Conservation (phyloP, 2,329 filamentous ascomycete genomes). For the Dactylellina cionopaga region DNA sequence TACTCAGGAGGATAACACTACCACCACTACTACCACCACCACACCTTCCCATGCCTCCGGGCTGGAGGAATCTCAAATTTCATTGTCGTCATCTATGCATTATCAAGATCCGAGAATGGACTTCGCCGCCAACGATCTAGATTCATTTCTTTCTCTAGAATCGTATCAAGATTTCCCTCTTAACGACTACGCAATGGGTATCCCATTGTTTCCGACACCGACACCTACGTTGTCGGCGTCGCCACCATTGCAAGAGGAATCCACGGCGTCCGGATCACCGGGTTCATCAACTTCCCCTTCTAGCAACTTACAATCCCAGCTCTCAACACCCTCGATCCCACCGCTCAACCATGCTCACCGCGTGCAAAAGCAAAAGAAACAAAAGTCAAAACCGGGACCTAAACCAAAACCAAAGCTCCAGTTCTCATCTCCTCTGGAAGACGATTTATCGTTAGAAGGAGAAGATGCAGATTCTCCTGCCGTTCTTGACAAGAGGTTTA, state of each 20-base stretch:
- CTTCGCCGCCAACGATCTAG: slow-evolving; percentile 26
- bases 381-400: slow-evolving; percentile 40
- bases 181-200: slow-evolving; percentile 44
- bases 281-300: slow-evolving; percentile 25
- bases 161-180: slow-evolving; percentile 27
- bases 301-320: slow-evolving; percentile 1
- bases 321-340: slow-evolving; percentile 8
- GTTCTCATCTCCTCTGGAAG: slow-evolving; percentile 1
- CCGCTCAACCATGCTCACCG: slow-evolving; percentile 20
- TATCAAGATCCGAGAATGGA: slow-evolving; percentile 14
- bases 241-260: slow-evolving; percentile 13
- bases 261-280: slow-evolving; percentile 7
- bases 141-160: slow-evolving; percentile 46
- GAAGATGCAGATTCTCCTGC: slow-evolving; percentile 36
- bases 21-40: slow-evolving; percentile 12
- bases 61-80: slow-evolving; percentile 15
- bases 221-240: slow-evolving; percentile 6
- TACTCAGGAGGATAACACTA: slow-evolving; percentile 11
- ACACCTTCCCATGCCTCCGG: slow-evolving; percentile 10
- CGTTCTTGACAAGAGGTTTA: slow-evolving; percentile 42
- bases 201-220: slow-evolving; percentile 41
- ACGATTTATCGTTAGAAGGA: not conserved
- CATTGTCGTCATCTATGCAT: not conserved
- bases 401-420: slow-evolving; percentile 36
- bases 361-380: slow-evolving; percentile 28